Evolutionary conservation across 169 alveolate genomes (phyloP).

Genomic region (Plasmodium sp.): DNA sequence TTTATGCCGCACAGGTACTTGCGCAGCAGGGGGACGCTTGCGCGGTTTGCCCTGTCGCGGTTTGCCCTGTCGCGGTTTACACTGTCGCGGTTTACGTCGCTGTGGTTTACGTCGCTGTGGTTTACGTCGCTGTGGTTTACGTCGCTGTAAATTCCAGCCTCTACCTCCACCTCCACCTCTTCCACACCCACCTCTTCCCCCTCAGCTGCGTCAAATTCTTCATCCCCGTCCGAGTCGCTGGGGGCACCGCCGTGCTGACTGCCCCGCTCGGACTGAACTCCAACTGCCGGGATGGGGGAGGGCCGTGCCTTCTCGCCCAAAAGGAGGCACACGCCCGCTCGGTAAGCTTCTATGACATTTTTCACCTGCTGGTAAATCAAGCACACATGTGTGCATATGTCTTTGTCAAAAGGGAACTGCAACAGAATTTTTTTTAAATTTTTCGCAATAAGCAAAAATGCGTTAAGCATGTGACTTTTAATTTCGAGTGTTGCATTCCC

Average conservation of each 20-base stretch:
- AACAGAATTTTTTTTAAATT: slow-evolving; percentile 70
- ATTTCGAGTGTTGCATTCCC: slow-evolving; percentile 48
- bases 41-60: too few relatives aligned
- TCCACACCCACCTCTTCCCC: neutral
- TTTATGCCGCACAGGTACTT: slow-evolving; percentile 12
- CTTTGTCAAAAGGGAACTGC: slow-evolving; percentile 74
- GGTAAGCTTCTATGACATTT: slow-evolving; percentile 48
- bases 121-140: too few relatives aligned
- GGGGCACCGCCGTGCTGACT: neutral
- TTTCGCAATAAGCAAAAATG: slow-evolving; percentile 40
- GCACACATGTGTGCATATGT: slow-evolving; percentile 75
- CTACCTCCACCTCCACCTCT: neutral
- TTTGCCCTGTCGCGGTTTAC: too few relatives aligned
- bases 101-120: too few relatives aligned
- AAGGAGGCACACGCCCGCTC: neutral
- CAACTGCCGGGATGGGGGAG: neutral
- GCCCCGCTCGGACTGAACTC: neutral
- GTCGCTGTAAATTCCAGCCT: neutral
- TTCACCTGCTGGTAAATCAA: slow-evolving; percentile 60
- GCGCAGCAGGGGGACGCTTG: neutral
- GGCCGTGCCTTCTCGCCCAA: neutral
- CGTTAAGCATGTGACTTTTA: slow-evolving; percentile 24
- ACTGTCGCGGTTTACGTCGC: too few relatives aligned
- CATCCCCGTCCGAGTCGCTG: neutral
- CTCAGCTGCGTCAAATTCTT: neutral